Evolutionary conservation across 345 rosid species (phyloP).

Genomic region (Pelargonium nanum): DNA sequence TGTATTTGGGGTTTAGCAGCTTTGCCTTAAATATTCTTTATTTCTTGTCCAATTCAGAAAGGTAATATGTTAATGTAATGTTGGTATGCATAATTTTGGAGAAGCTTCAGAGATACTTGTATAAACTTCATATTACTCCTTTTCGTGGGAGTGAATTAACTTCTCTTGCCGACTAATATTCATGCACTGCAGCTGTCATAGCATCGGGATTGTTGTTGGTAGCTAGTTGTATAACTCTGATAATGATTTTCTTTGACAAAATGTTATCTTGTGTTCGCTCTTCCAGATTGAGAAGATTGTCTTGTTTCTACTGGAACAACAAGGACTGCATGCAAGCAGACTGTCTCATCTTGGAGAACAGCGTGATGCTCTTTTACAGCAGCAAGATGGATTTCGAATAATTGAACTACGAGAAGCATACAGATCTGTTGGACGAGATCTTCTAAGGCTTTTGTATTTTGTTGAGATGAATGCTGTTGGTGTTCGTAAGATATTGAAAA

Average conservation of each 20-base stretch:
- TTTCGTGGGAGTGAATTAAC: not conserved
- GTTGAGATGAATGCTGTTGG: constrained; percentile 92
- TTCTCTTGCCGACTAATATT: not conserved
- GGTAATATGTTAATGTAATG: not conserved
- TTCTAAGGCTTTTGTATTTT: constrained; percentile 69
- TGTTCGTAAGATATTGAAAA: constrained; percentile 89
- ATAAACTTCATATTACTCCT: no score
- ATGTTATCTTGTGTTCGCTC: constrained; percentile 6
- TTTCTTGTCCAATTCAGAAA: not conserved
- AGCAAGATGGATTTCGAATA: constrained; percentile 47
- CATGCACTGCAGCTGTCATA: not conserved
- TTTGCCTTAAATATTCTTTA: no score
- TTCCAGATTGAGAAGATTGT: constrained; percentile 53
- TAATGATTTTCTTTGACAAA: not conserved
- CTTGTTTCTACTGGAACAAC: constrained; percentile 51
- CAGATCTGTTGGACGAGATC: constrained; percentile 68
- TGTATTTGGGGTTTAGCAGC: not conserved
- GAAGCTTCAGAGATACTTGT: no score
- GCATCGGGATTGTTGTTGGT: not conserved
- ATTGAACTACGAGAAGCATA: constrained; percentile 53
- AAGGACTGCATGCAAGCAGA: constrained; percentile 43
- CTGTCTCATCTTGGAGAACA: constrained; percentile 35
- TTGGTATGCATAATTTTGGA: not conserved
- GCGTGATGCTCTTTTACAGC: constrained; percentile 47
- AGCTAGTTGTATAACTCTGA: not conserved